Conservation (phyloP, 2,329 filamentous ascomycete genomes). For the Aspergillus neotritici region DNA sequence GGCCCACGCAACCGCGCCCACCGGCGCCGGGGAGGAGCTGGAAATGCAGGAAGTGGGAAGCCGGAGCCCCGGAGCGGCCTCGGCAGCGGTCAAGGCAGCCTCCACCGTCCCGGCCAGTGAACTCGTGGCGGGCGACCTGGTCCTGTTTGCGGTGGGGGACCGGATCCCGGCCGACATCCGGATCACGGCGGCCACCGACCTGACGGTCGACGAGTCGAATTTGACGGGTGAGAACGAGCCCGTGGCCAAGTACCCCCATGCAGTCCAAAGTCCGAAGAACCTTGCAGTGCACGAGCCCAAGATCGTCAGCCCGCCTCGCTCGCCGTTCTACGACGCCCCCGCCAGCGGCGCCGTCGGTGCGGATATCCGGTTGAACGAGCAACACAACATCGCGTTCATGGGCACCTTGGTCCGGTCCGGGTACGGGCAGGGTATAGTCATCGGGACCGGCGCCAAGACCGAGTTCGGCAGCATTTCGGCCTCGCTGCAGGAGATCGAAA, state of each 20-base stretch:
- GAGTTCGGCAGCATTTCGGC: constrained; percentile 96
- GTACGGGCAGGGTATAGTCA: constrained; percentile 93
- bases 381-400: constrained; percentile 96
- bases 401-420: constrained; percentile 92
- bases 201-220: constrained; percentile 95
- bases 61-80: constrained; percentile 49
- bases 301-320: constrained; percentile 39
- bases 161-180: constrained; percentile 93
- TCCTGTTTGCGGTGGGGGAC: constrained; percentile 91
- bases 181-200: constrained; percentile 81
- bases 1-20: constrained; percentile 13
- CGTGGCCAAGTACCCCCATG: constrained; percentile 68
- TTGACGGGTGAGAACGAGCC: constrained; percentile 95
- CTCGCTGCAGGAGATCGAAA: constrained; percentile 90
- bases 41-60: constrained; percentile 47
- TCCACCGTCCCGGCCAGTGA: constrained; percentile 80
- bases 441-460: constrained; percentile 86
- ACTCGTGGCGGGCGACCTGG: constrained; percentile 85
- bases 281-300: constrained; percentile 29
- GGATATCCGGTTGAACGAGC: constrained; percentile 64
- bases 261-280: constrained; percentile 39
- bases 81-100: constrained; percentile 66
- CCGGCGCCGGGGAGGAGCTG: constrained; percentile 34
- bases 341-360: constrained; percentile 56
- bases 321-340: constrained; percentile 55